These are phyloP conservation scores for Botrytis sinoallii DNA, from an alignment of 2,329 filamentous ascomycete genomes.

Conservation along the genomic window DNA sequence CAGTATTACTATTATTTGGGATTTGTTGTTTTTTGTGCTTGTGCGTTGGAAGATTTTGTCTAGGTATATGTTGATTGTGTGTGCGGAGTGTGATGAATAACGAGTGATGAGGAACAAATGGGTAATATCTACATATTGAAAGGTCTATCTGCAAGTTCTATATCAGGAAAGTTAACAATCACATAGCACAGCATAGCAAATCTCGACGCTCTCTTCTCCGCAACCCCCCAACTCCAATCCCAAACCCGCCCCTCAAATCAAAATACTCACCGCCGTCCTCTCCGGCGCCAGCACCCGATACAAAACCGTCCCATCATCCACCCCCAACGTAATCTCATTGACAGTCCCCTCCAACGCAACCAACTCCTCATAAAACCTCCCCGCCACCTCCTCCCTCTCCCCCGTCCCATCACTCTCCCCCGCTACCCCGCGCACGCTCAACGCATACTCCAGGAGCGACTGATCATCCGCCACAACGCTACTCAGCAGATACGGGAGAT, in stretches of 20 bases:
- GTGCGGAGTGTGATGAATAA: neutral
- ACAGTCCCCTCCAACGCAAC: neutral
- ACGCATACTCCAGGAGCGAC: constrained; percentile 6
- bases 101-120: neutral
- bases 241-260: neutral
- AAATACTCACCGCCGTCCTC: constrained; percentile 16
- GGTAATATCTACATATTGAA: neutral
- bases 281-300: constrained; percentile 13
- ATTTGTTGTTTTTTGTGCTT: neutral
- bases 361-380: constrained; percentile 15
- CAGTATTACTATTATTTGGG: neutral
- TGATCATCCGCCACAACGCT: constrained; percentile 7
- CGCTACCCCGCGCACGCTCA: neutral
- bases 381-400: neutral
- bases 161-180: neutral
- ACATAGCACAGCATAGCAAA: neutral
- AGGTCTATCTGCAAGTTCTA: neutral
- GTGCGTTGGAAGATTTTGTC: neutral
- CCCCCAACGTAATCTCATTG: neutral
- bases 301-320: constrained; percentile 11
- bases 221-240: neutral
- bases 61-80: neutral
- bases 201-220: neutral
- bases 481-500: constrained; percentile 7
- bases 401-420: neutral